These are phyloP conservation scores for Hymenotorrendiella dingleyae DNA, from an alignment of 2,329 filamentous ascomycete species.

Conservation along the genomic window DNA sequence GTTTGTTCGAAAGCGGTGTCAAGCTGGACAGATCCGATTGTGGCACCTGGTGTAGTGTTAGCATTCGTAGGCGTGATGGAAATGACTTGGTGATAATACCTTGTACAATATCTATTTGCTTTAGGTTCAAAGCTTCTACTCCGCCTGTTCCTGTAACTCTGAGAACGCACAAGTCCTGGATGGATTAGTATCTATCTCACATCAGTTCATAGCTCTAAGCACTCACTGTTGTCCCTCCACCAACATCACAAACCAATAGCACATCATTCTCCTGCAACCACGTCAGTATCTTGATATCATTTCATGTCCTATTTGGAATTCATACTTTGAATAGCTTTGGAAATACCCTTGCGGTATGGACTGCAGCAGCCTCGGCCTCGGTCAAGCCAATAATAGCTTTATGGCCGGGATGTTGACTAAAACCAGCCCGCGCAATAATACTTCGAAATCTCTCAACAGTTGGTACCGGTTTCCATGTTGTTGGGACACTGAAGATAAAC, in stretches of 20 bases:
- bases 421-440: constrained; percentile 29
- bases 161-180: constrained; percentile 34
- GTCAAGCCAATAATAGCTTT: constrained; percentile 40
- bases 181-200: constrained; percentile 4
- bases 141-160: constrained; percentile 27
- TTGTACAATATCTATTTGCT: constrained; percentile 18
- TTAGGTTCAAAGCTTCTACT: constrained; percentile 24
- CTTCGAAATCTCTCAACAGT: constrained; percentile 32
- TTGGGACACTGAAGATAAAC: constrained; percentile 38
- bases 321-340: constrained; percentile 13
- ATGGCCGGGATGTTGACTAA: constrained; percentile 30
- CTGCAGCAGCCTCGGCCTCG: constrained; percentile 48
- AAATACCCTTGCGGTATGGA: constrained; percentile 38
- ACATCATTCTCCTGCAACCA: constrained; percentile 29
- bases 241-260: constrained; percentile 44
- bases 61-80: neutral
- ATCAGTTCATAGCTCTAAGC: neutral
- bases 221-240: constrained; percentile 39
- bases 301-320: neutral
- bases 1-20: constrained; percentile 35
- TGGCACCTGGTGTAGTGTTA: constrained; percentile 10
- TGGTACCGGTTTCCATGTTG: constrained; percentile 34
- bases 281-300: neutral
- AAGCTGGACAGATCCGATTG: constrained; percentile 34
- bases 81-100: constrained; percentile 2